phyloP scores from a whole-genome alignment of 805 yeast species.

The Lipomyces spencermartinsiae region DNA sequence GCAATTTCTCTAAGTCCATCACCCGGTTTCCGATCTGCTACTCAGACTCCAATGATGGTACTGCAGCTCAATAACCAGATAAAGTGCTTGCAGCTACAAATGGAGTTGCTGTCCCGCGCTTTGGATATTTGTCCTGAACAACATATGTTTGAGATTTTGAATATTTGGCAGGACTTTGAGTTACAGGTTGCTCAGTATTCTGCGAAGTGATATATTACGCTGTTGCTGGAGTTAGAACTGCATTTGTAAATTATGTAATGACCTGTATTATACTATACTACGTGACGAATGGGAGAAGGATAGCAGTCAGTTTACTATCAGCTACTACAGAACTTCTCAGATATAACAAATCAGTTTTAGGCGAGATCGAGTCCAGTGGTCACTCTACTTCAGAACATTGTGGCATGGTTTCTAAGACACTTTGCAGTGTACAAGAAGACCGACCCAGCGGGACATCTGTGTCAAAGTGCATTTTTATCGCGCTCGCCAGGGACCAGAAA shows the following conservation, averaged over 20 bases:
- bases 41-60: conserved; percentile 16
- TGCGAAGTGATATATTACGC: conserved; percentile 9
- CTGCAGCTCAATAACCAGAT: conserved; percentile 49
- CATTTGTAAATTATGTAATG: not conserved
- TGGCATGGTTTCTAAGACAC: not conserved
- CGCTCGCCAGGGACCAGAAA: not conserved
- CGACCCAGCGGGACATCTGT: not conserved
- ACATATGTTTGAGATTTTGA: conserved; percentile 60
- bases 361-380: not conserved
- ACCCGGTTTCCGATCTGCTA: conserved; percentile 11
- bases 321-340: not conserved
- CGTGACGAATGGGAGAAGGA: not conserved
- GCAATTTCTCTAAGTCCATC: conserved; percentile 41
- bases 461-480: not conserved
- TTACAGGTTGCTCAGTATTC: conserved; percentile 26
- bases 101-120: conserved; percentile 59
- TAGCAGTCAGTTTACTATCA: not conserved
- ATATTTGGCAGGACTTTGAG: conserved; percentile 59
- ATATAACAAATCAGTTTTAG: not conserved
- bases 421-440: not conserved
- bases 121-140: conserved; percentile 60
- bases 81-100: conserved; percentile 55
- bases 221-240: not conserved
- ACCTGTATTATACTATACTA: not conserved
- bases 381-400: not conserved